phyloP scores from a whole-genome alignment of 192 early-diverging fungal species.

The Linnemannia zychae region DNA sequence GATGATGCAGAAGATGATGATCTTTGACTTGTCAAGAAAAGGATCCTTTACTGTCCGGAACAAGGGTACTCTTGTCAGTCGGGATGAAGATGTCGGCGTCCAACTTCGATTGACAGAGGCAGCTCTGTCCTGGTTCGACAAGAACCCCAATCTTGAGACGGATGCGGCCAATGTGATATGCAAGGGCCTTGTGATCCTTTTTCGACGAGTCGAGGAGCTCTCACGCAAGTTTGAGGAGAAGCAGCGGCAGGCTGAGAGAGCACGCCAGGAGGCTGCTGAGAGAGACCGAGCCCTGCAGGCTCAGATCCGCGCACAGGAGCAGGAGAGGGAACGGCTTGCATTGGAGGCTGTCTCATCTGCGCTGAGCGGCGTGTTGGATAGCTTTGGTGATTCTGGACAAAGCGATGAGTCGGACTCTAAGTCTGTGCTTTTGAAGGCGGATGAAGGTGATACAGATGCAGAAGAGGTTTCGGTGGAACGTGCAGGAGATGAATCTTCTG shows the following conservation, averaged over 20 bases:
- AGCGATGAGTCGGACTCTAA: slow-evolving; percentile 49
- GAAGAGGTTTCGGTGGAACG: slow-evolving; percentile 39
- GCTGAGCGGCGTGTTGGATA: slow-evolving; percentile 36
- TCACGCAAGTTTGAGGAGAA: slow-evolving; percentile 52
- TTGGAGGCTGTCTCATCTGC: slow-evolving; percentile 48
- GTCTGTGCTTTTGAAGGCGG: slow-evolving; percentile 40
- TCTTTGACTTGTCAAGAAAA: slow-evolving; percentile 56
- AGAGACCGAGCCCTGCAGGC: slow-evolving; percentile 10
- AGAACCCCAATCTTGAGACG: slow-evolving; percentile 57
- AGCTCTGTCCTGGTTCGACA: slow-evolving; percentile 56
- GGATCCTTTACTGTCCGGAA: slow-evolving; percentile 43
- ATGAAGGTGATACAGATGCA: slow-evolving; percentile 50
- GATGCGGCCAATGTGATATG: slow-evolving; percentile 51
- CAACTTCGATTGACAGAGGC: slow-evolving; percentile 55
- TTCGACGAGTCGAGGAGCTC: slow-evolving; percentile 47
- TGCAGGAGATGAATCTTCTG: slow-evolving; percentile 16
- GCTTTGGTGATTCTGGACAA: slow-evolving; percentile 20
- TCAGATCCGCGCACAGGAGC: slow-evolving; percentile 26
- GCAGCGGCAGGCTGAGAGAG: slow-evolving; percentile 35
- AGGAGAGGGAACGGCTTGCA: slow-evolving; percentile 41
- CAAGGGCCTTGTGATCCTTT: slow-evolving; percentile 51
- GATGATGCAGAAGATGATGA: slow-evolving; percentile 62
- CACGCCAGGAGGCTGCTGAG: slow-evolving; percentile 11
- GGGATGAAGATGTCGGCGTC: slow-evolving; percentile 47
- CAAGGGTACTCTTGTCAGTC: slow-evolving; percentile 43